Evolutionary conservation across 805 yeast species (phyloP).

Genomic region (Diddensiella caesifluorescens): DNA sequence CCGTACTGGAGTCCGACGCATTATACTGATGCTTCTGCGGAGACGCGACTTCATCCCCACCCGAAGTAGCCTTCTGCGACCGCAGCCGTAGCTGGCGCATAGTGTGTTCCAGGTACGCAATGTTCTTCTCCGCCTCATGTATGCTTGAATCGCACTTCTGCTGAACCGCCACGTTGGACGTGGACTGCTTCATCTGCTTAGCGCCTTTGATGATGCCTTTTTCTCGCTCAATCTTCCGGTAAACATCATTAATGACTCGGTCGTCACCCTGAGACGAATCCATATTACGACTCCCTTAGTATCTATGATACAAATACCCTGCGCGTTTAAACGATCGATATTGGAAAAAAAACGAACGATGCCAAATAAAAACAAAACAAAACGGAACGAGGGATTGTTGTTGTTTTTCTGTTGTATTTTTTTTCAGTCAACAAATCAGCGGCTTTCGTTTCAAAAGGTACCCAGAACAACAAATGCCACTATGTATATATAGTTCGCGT

Average conservation of each 20-base stretch:
- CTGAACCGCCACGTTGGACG: conserved; percentile 75
- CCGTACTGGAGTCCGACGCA: conserved; percentile 14
- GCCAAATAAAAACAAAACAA: no score
- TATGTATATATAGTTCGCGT: no score
- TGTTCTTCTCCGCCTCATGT: conserved; percentile 85
- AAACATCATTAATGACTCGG: conserved; percentile 58
- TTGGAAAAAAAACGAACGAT: no score
- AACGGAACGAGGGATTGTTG: no score
- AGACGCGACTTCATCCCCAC: conserved; percentile 3
- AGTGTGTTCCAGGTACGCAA: conserved; percentile 79
- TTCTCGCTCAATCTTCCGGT: conserved; percentile 82
- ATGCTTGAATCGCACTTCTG: conserved; percentile 87
- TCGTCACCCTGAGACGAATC: conserved; percentile 25
- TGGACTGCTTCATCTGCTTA: conserved; percentile 67
- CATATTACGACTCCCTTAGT: no score
- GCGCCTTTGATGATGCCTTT: conserved; percentile 84
- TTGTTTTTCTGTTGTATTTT: no score
- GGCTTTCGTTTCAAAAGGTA: no score
- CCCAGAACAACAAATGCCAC: no score
- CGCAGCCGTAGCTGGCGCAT: conserved; percentile 52
- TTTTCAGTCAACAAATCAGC: no score
- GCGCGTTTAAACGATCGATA: no score
- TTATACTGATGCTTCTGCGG: conserved; percentile 15
- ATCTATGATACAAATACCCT: no score
- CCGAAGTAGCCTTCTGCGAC: neutral